Conservation (phyloP, 2,329 filamentous ascomycete genomes). For the Hypoxylon sp. region DNA sequence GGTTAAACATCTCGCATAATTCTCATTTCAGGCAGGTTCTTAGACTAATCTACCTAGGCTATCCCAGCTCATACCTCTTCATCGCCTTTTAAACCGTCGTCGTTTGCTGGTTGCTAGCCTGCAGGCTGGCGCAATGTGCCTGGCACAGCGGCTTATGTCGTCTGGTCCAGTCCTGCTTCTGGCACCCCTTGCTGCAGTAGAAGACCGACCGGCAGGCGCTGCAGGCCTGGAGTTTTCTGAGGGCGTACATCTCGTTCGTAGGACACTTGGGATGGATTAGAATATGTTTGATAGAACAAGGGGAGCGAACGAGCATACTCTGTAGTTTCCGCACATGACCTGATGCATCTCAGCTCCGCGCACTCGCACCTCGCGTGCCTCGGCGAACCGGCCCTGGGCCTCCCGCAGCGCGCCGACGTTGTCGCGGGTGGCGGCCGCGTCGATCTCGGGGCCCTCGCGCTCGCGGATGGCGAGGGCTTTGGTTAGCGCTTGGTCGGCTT, state of each 20-base stretch:
- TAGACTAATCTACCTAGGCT: neutral
- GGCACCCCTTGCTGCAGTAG: slow-evolving; percentile 40
- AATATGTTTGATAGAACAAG: neutral
- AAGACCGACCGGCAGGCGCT: slow-evolving; percentile 33
- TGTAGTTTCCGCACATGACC: slow-evolving; percentile 39
- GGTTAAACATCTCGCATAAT: neutral
- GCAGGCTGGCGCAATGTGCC: neutral
- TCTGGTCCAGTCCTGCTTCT: slow-evolving; percentile 31
- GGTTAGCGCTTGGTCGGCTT: slow-evolving; percentile 32
- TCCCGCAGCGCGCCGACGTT: slow-evolving; percentile 38
- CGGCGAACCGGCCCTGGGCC: slow-evolving; percentile 36
- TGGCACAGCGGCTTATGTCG: slow-evolving; percentile 40
- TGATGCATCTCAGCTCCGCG: slow-evolving; percentile 24
- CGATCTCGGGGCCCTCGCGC: slow-evolving; percentile 2
- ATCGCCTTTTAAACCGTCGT: neutral
- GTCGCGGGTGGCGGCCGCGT: slow-evolving; percentile 38
- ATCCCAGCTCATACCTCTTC: neutral
- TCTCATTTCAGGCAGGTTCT: neutral
- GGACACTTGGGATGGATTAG: slow-evolving; percentile 27
- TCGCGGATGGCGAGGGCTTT: slow-evolving; percentile 31
- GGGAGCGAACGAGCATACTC: slow-evolving; percentile 19
- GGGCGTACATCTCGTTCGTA: slow-evolving; percentile 10
- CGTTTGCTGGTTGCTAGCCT: neutral
- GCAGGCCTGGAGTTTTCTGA: slow-evolving; percentile 20
- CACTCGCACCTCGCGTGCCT: slow-evolving; percentile 34